phyloP scores from a whole-genome alignment of 345 rosid genomes.

The Adansonia digitata region DNA sequence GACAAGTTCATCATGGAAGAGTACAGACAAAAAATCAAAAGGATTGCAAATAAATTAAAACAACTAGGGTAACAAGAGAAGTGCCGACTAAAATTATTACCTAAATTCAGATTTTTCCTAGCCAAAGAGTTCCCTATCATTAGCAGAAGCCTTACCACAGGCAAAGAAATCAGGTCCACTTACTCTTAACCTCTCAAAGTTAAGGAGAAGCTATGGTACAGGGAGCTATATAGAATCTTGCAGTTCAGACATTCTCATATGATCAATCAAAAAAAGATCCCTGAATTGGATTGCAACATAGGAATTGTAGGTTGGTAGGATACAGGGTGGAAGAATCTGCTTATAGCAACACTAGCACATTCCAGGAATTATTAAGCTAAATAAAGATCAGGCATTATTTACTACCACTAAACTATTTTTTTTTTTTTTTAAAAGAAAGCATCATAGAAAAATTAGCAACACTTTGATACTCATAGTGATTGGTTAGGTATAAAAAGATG shows the following conservation, averaged over 20 bases:
- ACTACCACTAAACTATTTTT: slow-evolving; percentile 20
- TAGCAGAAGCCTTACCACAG: too few species aligned
- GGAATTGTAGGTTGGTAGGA: slow-evolving; percentile 1
- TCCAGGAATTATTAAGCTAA: slow-evolving; percentile 11
- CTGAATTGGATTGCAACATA: neutral
- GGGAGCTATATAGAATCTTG: slow-evolving; percentile 40
- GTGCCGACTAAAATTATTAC: slow-evolving; percentile 21
- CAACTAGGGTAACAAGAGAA: neutral
- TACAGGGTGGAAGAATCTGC: neutral
- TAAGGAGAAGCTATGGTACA: slow-evolving; percentile 72
- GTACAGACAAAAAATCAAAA: neutral
- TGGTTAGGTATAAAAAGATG: slow-evolving; percentile 1
- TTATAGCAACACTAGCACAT: neutral
- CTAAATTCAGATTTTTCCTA: slow-evolving; percentile 41
- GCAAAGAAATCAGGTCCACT: slow-evolving; percentile 59
- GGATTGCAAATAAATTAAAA: slow-evolving; percentile 9
- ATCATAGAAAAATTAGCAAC: neutral
- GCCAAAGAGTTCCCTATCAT: slow-evolving; percentile 43
- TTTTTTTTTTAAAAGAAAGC: slow-evolving; percentile 13
- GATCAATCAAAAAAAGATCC: slow-evolving; percentile 5
- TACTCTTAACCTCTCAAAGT: slow-evolving; percentile 55
- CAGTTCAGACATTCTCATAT: slow-evolving; percentile 37
- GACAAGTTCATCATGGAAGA: slow-evolving; percentile 43
- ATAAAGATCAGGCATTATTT: slow-evolving; percentile 1
- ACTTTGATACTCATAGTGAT: neutral